Evolutionary conservation across 495 filamentous ascomycete species (phyloP), one percentile per base, ranked within the genome.

Genomic region (Apiosordaria backusii): DNA sequence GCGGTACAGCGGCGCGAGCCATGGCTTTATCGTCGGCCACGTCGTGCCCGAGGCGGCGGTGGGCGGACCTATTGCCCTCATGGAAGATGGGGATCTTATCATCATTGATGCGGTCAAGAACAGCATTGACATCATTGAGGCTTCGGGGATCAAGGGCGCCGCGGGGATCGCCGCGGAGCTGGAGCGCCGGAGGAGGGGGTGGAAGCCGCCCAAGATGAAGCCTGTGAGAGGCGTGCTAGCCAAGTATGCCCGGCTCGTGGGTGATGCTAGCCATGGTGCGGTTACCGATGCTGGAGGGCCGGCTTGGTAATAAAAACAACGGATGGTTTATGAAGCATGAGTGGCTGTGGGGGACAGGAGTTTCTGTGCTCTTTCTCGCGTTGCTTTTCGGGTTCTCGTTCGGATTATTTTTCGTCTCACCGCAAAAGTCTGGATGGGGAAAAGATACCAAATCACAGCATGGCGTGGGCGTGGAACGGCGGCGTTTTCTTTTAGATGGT

Each of bases 21-120:
- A 97, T 72, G 95, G 95, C 0, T 99, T 99, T 76, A 97, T 99
- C 72, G 94, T 97, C 16, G 86, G 94, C 7, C 95, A 99, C 72
- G 90, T 99, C 50, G 91, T 92, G 2, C 95, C 95, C 2, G 95
- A 99, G 79, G 95, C 95, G 57, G 83, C 82, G 4, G 88, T 89
- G 9, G 92, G 88, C 10, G 93, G 93, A 0, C 92, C 93, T 3
- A 91, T 97, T 71, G 92, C 88, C 0, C 76, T 95, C 25, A 91
- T 96, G 4, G 71, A 79, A 70, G 86, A 95, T 71, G 95, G 92
- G 0, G 95, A 99, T 78, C 75, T 88, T 57, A 84, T 99, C 65
- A 92, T 90, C 4, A 99, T 99, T 70, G 89, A 91, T 76, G 92
- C 93, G 0, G 87, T 91, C 65, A 88, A 75, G 40, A 97, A 97